Percentiles rank a stretch among this genome's conserved stretches.
Conservation (phyloP, 73 alveolate species). For the Tetrahymena malaccensis region DNA sequence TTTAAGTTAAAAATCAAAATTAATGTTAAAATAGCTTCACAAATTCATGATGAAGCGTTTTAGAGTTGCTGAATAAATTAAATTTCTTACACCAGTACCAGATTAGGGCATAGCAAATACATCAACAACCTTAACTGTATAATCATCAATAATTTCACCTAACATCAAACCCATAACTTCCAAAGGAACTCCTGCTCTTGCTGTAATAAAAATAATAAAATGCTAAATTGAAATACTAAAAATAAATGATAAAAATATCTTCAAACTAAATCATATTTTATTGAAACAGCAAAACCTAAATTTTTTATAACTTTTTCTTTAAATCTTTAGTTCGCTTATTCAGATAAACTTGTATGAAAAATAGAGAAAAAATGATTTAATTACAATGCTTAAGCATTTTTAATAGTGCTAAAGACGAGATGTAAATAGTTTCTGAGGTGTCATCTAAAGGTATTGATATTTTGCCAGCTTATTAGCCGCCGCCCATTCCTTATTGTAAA, state of each 20-base stretch:
- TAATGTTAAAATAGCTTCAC: no score
- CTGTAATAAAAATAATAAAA: conserved; percentile 1
- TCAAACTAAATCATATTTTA: not conserved
- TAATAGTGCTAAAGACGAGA: conserved; percentile 74
- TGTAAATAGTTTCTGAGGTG: conserved; percentile 76
- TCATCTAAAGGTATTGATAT: conserved; percentile 28
- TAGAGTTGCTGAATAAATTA: not conserved
- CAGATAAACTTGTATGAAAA: not conserved
- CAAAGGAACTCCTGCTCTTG: conserved; percentile 98
- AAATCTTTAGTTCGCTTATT: not conserved
- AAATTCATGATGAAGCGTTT: not conserved
- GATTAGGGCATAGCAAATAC: conserved; percentile 99
- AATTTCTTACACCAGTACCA: conserved; percentile 85
- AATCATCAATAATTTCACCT: conserved; percentile 95
- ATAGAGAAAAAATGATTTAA: not conserved
- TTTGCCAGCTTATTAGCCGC: not conserved
- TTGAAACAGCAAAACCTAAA: not conserved
- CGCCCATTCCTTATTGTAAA: not conserved
- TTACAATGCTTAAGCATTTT: conserved; percentile 64
- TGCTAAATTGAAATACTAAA: not conserved
- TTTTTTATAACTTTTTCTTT: not conserved
- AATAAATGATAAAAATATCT: not conserved
- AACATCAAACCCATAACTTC: conserved; percentile 99
- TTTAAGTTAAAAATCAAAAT: not conserved
- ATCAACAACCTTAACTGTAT: conserved; percentile 96